Evolutionary conservation across 176 grass and related monocot species (phyloP).

Genomic region (Eleusine indica): DNA sequence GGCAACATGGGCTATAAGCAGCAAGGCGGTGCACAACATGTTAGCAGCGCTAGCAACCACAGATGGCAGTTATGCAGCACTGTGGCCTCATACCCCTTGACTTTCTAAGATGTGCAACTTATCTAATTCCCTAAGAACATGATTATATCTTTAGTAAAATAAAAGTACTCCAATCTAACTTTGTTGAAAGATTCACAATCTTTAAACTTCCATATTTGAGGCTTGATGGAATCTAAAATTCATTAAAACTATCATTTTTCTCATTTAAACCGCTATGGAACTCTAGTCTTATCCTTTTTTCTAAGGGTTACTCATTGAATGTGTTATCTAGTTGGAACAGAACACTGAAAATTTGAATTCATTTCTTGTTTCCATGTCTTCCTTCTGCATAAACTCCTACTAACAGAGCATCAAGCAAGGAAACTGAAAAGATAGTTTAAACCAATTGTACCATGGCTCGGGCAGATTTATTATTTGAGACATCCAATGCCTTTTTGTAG

Average conservation of each 20-base stretch:
- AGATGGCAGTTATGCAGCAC: neutral
- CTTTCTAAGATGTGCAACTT: neutral
- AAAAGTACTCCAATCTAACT: neutral
- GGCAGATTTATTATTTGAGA: conserved; percentile 90
- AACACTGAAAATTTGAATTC: neutral
- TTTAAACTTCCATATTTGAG: neutral
- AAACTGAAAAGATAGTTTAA: conserved; percentile 29
- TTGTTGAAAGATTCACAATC: neutral
- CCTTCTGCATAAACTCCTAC: neutral
- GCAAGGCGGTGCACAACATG: neutral
- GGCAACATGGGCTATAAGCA: neutral
- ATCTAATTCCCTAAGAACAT: neutral
- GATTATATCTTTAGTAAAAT: neutral
- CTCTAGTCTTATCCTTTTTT: neutral
- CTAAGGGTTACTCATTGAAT: neutral
- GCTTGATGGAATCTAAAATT: neutral
- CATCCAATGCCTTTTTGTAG: conserved; percentile 93
- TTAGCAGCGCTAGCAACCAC: neutral
- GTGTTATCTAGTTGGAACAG: neutral
- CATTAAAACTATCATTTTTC: neutral
- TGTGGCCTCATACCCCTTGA: neutral
- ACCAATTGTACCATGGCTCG: conserved; percentile 70
- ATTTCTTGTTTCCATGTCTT: neutral
- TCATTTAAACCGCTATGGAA: neutral
- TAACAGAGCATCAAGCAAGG: conserved; percentile 6